A percentile compares a stretch with the other conserved stretches of the same genome.
Evolutionary conservation across 2,329 filamentous ascomycete species (phyloP).

Genomic region (Colletotrichum gigasporum): DNA sequence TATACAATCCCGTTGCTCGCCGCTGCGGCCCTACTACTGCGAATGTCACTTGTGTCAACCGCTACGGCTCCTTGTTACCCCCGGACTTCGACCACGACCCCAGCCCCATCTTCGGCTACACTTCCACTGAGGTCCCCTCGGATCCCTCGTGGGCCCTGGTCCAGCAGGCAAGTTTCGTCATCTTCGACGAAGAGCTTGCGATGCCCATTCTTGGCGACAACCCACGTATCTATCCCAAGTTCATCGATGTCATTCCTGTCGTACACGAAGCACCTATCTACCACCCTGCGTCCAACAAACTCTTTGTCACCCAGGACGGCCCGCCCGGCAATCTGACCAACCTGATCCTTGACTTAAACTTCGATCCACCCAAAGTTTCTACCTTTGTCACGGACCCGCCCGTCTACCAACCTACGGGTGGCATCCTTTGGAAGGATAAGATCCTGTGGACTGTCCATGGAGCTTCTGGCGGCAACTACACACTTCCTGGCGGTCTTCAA

Average conservation of each 20-base stretch:
- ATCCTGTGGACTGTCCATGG: not conserved
- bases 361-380: not conserved
- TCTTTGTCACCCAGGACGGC: not conserved
- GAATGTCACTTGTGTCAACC: not conserved
- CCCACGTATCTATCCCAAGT: not conserved
- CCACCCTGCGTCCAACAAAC: not conserved
- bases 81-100: not conserved
- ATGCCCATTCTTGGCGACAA: not conserved
- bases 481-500: not conserved
- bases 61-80: not conserved
- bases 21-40: not conserved
- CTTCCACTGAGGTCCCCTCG: not conserved
- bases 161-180: not conserved
- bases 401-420: not conserved
- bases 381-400: not conserved
- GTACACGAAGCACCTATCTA: not conserved
- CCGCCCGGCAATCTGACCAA: not conserved
- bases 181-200: not conserved
- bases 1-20: not conserved
- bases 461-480: not conserved
- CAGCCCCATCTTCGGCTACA: not conserved
- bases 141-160: not conserved
- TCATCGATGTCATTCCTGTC: not conserved
- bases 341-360: not conserved
- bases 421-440: not conserved